These are phyloP conservation scores for Aureobasidium lini DNA, from an alignment of 2,329 filamentous ascomycete species.

Conservation along the genomic window DNA sequence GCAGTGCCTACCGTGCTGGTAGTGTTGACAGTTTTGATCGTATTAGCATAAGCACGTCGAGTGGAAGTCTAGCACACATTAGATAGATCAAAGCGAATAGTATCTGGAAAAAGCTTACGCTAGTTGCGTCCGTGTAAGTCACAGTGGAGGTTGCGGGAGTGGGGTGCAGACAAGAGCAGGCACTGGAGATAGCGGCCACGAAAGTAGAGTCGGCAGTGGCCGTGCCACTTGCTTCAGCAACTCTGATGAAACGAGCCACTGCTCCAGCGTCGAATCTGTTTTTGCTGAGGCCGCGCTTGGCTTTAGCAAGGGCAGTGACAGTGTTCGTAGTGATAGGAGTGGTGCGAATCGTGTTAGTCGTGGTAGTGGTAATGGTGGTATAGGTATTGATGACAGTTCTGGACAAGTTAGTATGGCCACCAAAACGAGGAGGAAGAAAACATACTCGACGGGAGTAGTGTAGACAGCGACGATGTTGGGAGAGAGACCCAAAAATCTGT, in stretches of 20 bases:
- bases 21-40: constrained; percentile 14
- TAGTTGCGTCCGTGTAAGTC: constrained; percentile 22
- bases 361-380: constrained; percentile 20
- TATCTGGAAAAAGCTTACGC: constrained; percentile 15
- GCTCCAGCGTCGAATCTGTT: constrained; percentile 17
- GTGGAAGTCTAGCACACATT: constrained; percentile 10
- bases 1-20: constrained; percentile 17
- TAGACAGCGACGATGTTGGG: constrained; percentile 20
- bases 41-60: constrained; percentile 19
- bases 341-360: constrained; percentile 16
- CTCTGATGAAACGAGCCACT: constrained; percentile 19
- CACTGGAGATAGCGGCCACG: constrained; percentile 22
- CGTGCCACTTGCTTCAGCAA: constrained; percentile 15
- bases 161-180: constrained; percentile 25
- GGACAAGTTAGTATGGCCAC: neutral
- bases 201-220: constrained; percentile 12
- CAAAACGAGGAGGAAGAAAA: neutral
- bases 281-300: constrained; percentile 15
- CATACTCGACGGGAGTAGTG: constrained; percentile 25
- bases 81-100: neutral
- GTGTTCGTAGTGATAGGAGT: constrained; percentile 23
- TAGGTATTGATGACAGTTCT: constrained; percentile 16
- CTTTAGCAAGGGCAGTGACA: constrained; percentile 13
- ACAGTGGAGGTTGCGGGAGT: constrained; percentile 21
- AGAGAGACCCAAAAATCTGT: constrained; percentile 4